Conservation (phyloP, 2,329 filamentous ascomycete genomes). For the Colletotrichum cordylinicola region DNA sequence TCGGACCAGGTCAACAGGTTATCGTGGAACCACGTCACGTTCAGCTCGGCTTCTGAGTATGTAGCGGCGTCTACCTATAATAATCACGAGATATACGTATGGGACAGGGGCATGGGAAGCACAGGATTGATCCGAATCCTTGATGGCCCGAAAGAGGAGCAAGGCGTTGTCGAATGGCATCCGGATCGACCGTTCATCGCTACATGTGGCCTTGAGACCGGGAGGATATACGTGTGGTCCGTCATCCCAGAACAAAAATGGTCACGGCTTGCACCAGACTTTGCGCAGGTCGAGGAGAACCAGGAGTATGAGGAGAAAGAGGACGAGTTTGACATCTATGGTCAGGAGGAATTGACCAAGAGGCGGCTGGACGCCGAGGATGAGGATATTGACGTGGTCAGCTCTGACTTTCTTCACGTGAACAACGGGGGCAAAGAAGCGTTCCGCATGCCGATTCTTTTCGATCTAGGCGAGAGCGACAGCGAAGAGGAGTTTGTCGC, state of each 20-base stretch:
- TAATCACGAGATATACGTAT: conserved; percentile 98
- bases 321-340: conserved; percentile 98
- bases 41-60: conserved; percentile 93
- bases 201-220: conserved; percentile 90
- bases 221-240: conserved; percentile 94
- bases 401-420: conserved; percentile 66
- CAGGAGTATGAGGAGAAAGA: conserved; percentile 95
- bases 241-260: conserved; percentile 95
- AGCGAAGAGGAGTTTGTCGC: conserved; percentile 87
- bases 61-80: conserved; percentile 97
- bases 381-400: conserved; percentile 90
- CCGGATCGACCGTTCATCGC: conserved; percentile 86
- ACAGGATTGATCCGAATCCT: conserved; percentile 83
- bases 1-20: conserved; percentile 95
- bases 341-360: conserved; percentile 92
- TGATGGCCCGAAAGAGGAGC: conserved; percentile 94
- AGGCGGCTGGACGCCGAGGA: conserved; percentile 90
- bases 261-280: conserved; percentile 96
- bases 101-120: conserved; percentile 93
- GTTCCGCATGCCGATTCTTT: conserved; percentile 94
- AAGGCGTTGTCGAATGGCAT: conserved; percentile 98
- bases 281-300: conserved; percentile 97
- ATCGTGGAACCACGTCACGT: conserved; percentile 96
- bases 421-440: conserved; percentile 47
- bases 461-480: conserved; percentile 91